A percentile compares a stretch with the other conserved stretches of the same genome.
phyloP scores from a whole-genome alignment of 2,329 filamentous ascomycete species.

The Xylaria hypoxylon region DNA sequence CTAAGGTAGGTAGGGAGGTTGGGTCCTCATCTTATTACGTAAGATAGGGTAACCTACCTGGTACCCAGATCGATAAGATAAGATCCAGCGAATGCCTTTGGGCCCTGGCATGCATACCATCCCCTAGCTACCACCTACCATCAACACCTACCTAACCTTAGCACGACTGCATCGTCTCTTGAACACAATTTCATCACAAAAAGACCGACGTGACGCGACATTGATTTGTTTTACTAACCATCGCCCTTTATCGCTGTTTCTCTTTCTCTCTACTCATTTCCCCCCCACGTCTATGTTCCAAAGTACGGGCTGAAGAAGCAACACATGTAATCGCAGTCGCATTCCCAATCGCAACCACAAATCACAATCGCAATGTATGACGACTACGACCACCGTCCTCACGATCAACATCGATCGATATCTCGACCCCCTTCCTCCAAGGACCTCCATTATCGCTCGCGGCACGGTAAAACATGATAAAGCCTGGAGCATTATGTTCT shows the following conservation, averaged over 20 bases:
- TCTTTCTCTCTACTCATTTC: background rate
- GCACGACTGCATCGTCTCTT: no score
- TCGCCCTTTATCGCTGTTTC: background rate
- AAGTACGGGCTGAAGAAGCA: background rate
- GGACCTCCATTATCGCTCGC: conserved; percentile 51
- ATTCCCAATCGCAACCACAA: background rate
- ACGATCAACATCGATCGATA: conserved; percentile 47
- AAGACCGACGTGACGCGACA: background rate
- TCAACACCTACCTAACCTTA: no score
- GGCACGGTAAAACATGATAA: conserved; percentile 53
- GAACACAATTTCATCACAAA: background rate
- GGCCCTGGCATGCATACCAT: no score
- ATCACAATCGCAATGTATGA: conserved; percentile 47
- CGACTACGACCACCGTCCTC: conserved; percentile 48
- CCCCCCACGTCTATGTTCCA: background rate
- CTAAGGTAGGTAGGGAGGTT: no score
- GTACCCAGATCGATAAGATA: conserved; percentile 23
- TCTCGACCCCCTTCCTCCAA: conserved; percentile 48
- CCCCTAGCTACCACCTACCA: no score
- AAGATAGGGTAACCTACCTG: no score
- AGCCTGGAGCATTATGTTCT: conserved; percentile 49
- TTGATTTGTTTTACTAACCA: background rate
- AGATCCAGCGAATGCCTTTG: background rate
- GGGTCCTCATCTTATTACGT: no score
- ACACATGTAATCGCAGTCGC: conserved; percentile 3